Evolutionary conservation across 2,329 filamentous ascomycete genomes (phyloP).

Genomic region (Diaporthe citriasiana): DNA sequence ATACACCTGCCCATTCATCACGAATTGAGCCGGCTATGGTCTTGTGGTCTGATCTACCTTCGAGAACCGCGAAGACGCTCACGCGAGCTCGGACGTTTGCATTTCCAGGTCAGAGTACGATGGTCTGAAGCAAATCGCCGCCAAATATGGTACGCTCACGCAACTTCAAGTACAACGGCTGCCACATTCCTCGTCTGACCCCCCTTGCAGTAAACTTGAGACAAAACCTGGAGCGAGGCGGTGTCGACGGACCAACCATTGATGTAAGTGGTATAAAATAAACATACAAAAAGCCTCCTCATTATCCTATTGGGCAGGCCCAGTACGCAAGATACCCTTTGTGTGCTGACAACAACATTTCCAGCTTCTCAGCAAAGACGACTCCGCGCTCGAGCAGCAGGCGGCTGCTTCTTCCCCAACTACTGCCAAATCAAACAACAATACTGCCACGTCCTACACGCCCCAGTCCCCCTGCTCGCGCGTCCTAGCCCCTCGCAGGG

Average conservation of each 20-base stretch:
- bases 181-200: slow-evolving; percentile 41
- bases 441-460: slow-evolving; percentile 1
- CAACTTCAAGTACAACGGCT: slow-evolving; percentile 22
- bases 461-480: slow-evolving; percentile 1
- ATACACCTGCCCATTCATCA: slow-evolving; percentile 21
- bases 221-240: slow-evolving; percentile 64
- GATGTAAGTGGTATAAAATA: slow-evolving; percentile 54
- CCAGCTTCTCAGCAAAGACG: slow-evolving; percentile 50
- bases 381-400: slow-evolving; percentile 46
- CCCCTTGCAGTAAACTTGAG: slow-evolving; percentile 57
- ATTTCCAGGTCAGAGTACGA: slow-evolving; percentile 75
- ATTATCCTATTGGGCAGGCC: neutral
- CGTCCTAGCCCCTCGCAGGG: neutral
- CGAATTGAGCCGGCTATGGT: slow-evolving; percentile 29
- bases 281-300: neutral
- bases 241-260: slow-evolving; percentile 62
- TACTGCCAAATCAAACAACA: slow-evolving; percentile 13
- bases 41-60: slow-evolving; percentile 32
- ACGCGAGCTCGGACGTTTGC: slow-evolving; percentile 59
- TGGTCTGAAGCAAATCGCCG: slow-evolving; percentile 63
- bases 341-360: neutral
- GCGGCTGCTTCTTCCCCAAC: neutral
- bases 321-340: neutral
- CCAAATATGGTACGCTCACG: slow-evolving; percentile 67
- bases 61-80: slow-evolving; percentile 48